Conservation (phyloP, 2,329 filamentous ascomycete genomes). For the Tolypocladium nubicola region DNA sequence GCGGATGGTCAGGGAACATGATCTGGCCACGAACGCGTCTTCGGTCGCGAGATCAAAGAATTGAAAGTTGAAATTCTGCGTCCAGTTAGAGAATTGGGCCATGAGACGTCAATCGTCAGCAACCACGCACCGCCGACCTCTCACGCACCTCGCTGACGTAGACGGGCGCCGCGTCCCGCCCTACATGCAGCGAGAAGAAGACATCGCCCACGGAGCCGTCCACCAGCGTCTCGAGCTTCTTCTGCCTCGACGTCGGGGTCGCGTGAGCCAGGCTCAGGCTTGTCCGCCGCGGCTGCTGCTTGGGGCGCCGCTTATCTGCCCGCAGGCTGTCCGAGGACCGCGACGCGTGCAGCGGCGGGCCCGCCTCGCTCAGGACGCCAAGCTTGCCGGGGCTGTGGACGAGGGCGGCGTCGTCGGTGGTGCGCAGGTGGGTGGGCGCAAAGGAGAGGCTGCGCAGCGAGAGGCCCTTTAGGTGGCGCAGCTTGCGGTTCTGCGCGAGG, state of each 20-base stretch:
- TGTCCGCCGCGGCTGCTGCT: slow-evolving; percentile 27
- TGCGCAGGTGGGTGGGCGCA: slow-evolving; percentile 44
- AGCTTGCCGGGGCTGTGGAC: slow-evolving; percentile 61
- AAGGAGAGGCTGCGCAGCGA: slow-evolving; percentile 80
- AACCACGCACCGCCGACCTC: slow-evolving; percentile 51
- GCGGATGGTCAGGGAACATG: slow-evolving; percentile 54
- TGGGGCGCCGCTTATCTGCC: slow-evolving; percentile 5
- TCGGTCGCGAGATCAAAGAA: slow-evolving; percentile 66
- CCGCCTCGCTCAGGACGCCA: slow-evolving; percentile 33
- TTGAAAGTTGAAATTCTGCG: slow-evolving; percentile 73
- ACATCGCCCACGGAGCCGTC: slow-evolving; percentile 68
- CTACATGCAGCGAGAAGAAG: slow-evolving; percentile 77
- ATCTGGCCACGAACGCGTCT: slow-evolving; percentile 53
- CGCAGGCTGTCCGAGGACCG: slow-evolving; percentile 26
- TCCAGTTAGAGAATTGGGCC: neutral
- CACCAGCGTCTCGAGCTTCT: slow-evolving; percentile 63
- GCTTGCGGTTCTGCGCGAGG: slow-evolving; percentile 67
- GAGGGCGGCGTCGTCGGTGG: slow-evolving; percentile 70
- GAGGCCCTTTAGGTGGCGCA: slow-evolving; percentile 79
- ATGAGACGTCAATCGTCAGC: neutral
- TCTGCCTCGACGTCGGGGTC: slow-evolving; percentile 49
- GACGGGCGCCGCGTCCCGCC: slow-evolving; percentile 57
- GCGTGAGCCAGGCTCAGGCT: slow-evolving; percentile 38
- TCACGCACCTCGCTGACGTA: slow-evolving; percentile 79
- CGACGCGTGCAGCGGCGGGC: slow-evolving; percentile 40